phyloP scores from a whole-genome alignment of 495 filamentous ascomycete genomes.

The Letharia lupina region DNA sequence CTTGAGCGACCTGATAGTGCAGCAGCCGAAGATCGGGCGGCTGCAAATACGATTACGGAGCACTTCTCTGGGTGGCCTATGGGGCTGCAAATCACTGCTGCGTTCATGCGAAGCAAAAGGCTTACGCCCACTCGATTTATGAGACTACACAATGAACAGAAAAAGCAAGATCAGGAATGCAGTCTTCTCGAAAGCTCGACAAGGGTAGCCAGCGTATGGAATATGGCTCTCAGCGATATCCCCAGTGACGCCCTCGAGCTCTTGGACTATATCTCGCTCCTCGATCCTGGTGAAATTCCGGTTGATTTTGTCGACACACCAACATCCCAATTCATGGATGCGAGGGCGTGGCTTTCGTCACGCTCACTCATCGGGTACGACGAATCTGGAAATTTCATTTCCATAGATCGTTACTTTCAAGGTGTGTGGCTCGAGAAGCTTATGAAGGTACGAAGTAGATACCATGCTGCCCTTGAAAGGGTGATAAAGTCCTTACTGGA shows the following conservation, averaged over 20 bases:
- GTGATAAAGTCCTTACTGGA: background rate
- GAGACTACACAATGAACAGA: background rate
- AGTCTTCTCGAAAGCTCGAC: background rate
- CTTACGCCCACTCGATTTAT: constrained; percentile 4
- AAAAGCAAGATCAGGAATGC: background rate
- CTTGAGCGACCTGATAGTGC: constrained; percentile 5
- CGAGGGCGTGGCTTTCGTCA: constrained; percentile 1
- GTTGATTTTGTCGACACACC: constrained; percentile 1
- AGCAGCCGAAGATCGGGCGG: background rate
- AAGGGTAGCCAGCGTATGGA: background rate
- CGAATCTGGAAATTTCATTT: background rate
- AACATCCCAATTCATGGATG: constrained; percentile 1
- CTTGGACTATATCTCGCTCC: background rate
- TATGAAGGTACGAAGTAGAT: background rate
- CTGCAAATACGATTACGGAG: background rate
- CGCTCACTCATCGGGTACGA: constrained; percentile 1
- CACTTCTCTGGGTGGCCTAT: constrained; percentile 2
- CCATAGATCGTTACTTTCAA: background rate
- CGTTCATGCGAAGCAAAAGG: constrained; percentile 1
- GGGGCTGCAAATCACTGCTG: background rate
- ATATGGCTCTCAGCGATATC: background rate
- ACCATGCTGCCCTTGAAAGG: background rate
- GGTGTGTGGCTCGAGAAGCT: background rate
- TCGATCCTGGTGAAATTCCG: background rate
- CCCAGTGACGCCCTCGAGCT: background rate